Evolutionary conservation across 495 filamentous ascomycete genomes (phyloP), one percentile per base, ranked within the genome.

Genomic region (Zalerion maritima): DNA sequence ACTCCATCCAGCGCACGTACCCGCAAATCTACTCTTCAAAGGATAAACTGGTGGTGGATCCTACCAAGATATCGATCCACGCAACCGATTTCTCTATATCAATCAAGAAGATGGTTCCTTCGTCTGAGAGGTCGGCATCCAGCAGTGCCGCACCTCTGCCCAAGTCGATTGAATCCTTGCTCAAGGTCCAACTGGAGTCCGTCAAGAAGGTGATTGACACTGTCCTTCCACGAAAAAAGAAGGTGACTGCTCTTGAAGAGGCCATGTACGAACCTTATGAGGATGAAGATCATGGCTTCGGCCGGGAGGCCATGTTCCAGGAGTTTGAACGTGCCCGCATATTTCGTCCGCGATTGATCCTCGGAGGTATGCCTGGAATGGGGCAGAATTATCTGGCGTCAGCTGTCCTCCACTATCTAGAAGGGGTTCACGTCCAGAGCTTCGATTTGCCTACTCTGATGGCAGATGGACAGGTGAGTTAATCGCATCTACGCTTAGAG

Each of bases 21-120:
- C 89, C 89, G 6, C 91, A 97, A 45, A 92, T 97, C 27, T 97
- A 97, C 60, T 67, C 71, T 29, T 89, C 87, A 0, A 71, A 81
- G 42, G 68, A 91, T 47, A 96, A 96, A 54, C 75, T 96, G 18
- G 51, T 85, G 16, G 85, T 96, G 32, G 75, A 94, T 42, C 79
- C 84, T 0, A 69, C 71, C 29, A 79, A 67, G 35, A 87, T 97
- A 40, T 71, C 73, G 15, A 71, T 96, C 31, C 71, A 75, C 14
- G 78, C 91, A 9, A 85, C 85, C 38, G 89, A 97, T 48, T 96
- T 97, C 47, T 92, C 94, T 79, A 62, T 94, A 13, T 87, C 91
- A 0, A 67, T 91, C 47, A 94, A 93, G 52, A 93, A 87, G 49
- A 82, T 96, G 57, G 67, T 94, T 11, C 91, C 89, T 4, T 94